phyloP scores from a whole-genome alignment of 1,284 basidiomycete genomes.

The Microbotryomycetes sp. region DNA sequence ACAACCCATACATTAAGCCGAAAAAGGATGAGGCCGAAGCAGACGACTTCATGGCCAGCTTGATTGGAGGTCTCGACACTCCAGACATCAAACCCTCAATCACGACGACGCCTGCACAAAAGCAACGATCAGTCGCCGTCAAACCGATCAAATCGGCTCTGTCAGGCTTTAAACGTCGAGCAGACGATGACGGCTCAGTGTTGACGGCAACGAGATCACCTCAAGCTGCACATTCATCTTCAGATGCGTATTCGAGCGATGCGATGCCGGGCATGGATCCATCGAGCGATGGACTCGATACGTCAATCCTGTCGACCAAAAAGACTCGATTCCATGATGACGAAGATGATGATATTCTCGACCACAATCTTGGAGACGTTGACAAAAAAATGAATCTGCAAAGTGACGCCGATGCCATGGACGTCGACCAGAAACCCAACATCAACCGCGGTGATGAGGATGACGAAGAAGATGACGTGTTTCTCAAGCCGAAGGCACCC shows the following conservation, averaged over 20 bases:
- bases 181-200: constrained; percentile 12
- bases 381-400: neutral
- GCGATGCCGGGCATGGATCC: constrained; percentile 1
- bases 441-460: constrained; percentile 28
- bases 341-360: constrained; percentile 8
- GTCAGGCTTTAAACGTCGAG: constrained; percentile 18
- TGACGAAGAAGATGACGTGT: constrained; percentile 41
- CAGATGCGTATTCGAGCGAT: constrained; percentile 9
- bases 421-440: neutral
- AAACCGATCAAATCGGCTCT: constrained; percentile 5
- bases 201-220: constrained; percentile 1
- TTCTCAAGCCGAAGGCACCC: constrained; percentile 27
- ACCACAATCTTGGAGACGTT: constrained; percentile 17
- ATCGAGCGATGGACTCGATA: constrained; percentile 23
- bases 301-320: constrained; percentile 12
- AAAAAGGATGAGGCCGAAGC: constrained; percentile 50
- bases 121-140: constrained; percentile 2
- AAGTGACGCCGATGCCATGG: neutral
- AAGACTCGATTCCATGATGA: constrained; percentile 28
- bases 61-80: constrained; percentile 62
- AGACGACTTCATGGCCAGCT: constrained; percentile 72
- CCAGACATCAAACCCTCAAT: constrained; percentile 22
- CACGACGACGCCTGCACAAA: constrained; percentile 17
- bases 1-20: constrained; percentile 37
- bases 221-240: constrained; percentile 10